Percentiles rank a stretch among this genome's conserved stretches.
Conservation (phyloP, 2,329 filamentous ascomycete genomes). For the Apiospora marii region DNA sequence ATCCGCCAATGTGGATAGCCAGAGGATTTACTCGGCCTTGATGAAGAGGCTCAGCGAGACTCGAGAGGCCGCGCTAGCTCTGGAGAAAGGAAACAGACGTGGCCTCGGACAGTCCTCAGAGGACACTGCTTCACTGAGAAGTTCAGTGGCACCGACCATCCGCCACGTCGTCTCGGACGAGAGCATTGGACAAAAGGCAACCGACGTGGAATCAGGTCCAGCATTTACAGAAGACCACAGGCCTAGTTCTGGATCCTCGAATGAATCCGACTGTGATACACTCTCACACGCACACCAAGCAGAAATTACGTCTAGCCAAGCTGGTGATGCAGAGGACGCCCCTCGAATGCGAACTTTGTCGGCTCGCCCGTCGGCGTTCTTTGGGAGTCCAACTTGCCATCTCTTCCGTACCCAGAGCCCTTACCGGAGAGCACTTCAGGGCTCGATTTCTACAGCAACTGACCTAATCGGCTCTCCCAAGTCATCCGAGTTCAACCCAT, state of each 20-base stretch:
- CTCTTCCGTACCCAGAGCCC: slow-evolving; percentile 63
- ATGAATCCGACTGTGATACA: background rate
- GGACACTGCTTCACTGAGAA: slow-evolving; percentile 18
- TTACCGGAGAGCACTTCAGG: slow-evolving; percentile 60
- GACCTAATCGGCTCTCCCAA: slow-evolving; percentile 34
- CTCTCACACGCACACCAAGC: background rate
- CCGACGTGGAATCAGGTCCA: background rate
- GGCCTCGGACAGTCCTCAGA: background rate
- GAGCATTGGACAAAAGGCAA: background rate
- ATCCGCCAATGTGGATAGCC: slow-evolving; percentile 56
- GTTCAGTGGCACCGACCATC: slow-evolving; percentile 37
- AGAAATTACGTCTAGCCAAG: background rate
- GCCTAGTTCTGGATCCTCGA: background rate
- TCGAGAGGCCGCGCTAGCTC: slow-evolving; percentile 35
- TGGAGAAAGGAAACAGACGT: background rate
- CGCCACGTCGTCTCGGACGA: slow-evolving; percentile 36
- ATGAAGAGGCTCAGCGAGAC: slow-evolving; percentile 61
- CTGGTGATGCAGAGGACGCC: background rate
- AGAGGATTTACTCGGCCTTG: slow-evolving; percentile 70
- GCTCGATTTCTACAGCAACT: slow-evolving; percentile 51
- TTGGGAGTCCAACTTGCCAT: slow-evolving; percentile 59
- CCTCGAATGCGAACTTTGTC: slow-evolving; percentile 42
- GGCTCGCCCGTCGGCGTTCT: slow-evolving; percentile 57
- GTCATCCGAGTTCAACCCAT: slow-evolving; percentile 45
- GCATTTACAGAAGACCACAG: background rate